Evolutionary conservation across 345 rosid species (phyloP).

Genomic region (Erysimum cheiranthoides): DNA sequence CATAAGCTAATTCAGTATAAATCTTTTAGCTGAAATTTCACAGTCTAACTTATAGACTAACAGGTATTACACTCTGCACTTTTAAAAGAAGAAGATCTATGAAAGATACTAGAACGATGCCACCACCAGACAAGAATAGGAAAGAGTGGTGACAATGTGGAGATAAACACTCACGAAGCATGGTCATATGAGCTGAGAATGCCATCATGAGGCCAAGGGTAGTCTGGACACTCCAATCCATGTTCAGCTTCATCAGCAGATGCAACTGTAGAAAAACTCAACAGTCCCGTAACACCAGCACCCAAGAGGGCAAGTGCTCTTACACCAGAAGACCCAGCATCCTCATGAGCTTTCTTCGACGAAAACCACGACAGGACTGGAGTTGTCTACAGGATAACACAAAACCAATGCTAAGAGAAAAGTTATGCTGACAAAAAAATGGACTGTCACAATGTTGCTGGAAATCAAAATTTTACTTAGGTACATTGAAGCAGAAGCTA

Average conservation of each 20-base stretch:
- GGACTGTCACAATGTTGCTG: background rate
- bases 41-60: background rate
- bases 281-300: constrained; percentile 87
- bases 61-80: background rate
- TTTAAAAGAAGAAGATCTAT: background rate
- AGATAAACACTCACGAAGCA: constrained; percentile 79
- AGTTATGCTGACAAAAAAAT: background rate
- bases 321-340: constrained; percentile 60
- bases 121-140: background rate
- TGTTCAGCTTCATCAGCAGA: constrained; percentile 99
- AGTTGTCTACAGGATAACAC: constrained; percentile 56
- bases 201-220: constrained; percentile 99
- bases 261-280: constrained; percentile 76
- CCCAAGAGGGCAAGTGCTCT: constrained; percentile 79
- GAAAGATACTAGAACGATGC: background rate
- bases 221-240: constrained; percentile 78
- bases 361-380: constrained; percentile 60
- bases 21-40: background rate
- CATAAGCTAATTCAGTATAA: constrained; percentile 4
- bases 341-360: constrained; percentile 72
- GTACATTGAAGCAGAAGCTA: constrained; percentile 12
- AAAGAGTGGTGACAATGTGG: background rate
- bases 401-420: constrained; percentile 32
- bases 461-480: background rate
- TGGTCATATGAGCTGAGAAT: constrained; percentile 98